Evolutionary conservation across 179 eudicot species (phyloP).

Genomic region (Gypsophila paniculata): DNA sequence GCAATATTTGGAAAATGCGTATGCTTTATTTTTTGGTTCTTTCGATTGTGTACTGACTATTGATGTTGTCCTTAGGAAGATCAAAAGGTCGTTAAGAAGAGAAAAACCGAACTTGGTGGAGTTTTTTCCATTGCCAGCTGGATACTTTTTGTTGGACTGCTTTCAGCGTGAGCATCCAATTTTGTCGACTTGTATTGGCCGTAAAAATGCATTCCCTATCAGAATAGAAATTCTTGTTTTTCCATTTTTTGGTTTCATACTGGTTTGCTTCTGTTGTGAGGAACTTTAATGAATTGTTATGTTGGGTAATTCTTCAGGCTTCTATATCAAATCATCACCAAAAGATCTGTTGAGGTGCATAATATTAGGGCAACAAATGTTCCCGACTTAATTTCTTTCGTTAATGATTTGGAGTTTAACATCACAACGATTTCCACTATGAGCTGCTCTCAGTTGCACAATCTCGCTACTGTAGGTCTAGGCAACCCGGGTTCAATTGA

Average conservation of each 20-base stretch:
- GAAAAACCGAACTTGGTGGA: slow-evolving; percentile 98
- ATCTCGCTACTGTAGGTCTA: slow-evolving; percentile 49
- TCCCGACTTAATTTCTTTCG: slow-evolving; percentile 67
- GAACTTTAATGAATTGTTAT: slow-evolving; percentile 15
- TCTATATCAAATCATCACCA: slow-evolving; percentile 71
- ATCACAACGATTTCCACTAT: slow-evolving; percentile 77
- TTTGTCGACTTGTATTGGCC: neutral
- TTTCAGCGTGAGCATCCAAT: slow-evolving; percentile 69
- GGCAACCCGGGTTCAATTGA: slow-evolving; percentile 76
- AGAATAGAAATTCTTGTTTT: neutral
- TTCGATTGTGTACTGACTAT: slow-evolving; percentile 1
- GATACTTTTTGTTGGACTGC: slow-evolving; percentile 85
- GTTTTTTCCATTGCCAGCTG: slow-evolving; percentile 87
- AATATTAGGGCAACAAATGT: slow-evolving; percentile 76
- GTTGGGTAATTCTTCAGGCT: slow-evolving; percentile 47
- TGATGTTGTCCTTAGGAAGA: slow-evolving; percentile 50
- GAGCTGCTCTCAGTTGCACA: slow-evolving; percentile 75
- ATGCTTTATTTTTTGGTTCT: neutral
- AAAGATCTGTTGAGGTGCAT: slow-evolving; percentile 72
- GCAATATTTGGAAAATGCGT: neutral
- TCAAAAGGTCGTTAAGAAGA: slow-evolving; percentile 74
- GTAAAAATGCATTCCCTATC: neutral
- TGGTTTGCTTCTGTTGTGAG: slow-evolving; percentile 6
- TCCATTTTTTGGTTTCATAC: neutral
- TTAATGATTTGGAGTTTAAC: slow-evolving; percentile 79